Evolutionary conservation across 495 filamentous ascomycete species (phyloP).

Genomic region (Aspergillus homomorphus): DNA sequence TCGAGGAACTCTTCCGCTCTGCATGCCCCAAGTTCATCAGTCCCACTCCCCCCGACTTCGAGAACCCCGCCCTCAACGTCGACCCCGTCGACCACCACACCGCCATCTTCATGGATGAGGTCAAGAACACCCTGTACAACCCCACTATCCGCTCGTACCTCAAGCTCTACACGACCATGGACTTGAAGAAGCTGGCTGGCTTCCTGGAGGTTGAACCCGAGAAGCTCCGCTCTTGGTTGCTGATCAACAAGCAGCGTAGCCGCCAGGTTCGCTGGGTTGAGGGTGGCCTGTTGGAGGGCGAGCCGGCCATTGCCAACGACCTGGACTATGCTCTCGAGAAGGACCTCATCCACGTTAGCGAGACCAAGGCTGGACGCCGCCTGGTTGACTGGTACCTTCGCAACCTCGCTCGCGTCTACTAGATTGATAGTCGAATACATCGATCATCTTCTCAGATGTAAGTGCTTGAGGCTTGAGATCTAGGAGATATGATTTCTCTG

Average conservation of each 20-base stretch:
- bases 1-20: slow-evolving; percentile 92
- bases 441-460: neutral
- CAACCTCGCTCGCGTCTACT: slow-evolving; percentile 92
- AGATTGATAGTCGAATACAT: slow-evolving; percentile 17
- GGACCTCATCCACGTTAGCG: slow-evolving; percentile 96
- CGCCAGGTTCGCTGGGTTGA: slow-evolving; percentile 95
- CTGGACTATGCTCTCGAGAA: slow-evolving; percentile 96
- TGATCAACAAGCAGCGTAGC: slow-evolving; percentile 97
- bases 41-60: slow-evolving; percentile 94
- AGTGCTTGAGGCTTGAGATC: neutral
- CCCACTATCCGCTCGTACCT: slow-evolving; percentile 97
- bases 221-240: slow-evolving; percentile 80
- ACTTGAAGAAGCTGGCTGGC: slow-evolving; percentile 94
- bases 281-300: slow-evolving; percentile 83
- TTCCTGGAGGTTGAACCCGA: slow-evolving; percentile 95
- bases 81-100: slow-evolving; percentile 98
- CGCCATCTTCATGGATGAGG: slow-evolving; percentile 97
- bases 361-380: slow-evolving; percentile 95
- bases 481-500: neutral
- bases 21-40: slow-evolving; percentile 99
- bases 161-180: slow-evolving; percentile 99
- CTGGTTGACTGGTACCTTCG: slow-evolving; percentile 98
- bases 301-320: slow-evolving; percentile 85
- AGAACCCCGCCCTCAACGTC: slow-evolving; percentile 87
- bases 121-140: slow-evolving; percentile 92